Percentiles rank a stretch among this genome's conserved stretches.
Conservation (phyloP, 1,284 basidiomycete species). For the Ustilago vetiveriae region DNA sequence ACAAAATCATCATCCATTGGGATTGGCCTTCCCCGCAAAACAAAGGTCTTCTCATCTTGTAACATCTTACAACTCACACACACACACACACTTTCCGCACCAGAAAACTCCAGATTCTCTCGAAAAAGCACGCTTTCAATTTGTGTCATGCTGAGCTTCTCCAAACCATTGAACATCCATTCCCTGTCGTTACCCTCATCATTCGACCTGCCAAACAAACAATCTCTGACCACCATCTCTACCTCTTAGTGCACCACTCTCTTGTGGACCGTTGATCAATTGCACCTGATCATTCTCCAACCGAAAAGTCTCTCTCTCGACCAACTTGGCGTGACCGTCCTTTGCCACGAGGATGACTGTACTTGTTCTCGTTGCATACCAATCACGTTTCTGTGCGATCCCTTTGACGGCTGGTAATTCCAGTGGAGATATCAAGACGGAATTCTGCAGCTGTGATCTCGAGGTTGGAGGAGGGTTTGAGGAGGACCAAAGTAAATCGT, state of each 20-base stretch:
- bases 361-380: constrained; percentile 48
- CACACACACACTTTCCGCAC: no score
- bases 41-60: constrained; percentile 19
- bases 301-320: constrained; percentile 44
- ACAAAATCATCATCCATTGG: constrained; percentile 14
- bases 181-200: no score
- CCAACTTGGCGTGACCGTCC: constrained; percentile 16
- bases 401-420: neutral
- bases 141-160: neutral
- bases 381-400: constrained; percentile 4
- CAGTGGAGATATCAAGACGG: constrained; percentile 43
- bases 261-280: constrained; percentile 20
- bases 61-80: constrained; percentile 31
- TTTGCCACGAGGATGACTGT: constrained; percentile 40
- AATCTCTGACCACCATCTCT: constrained; percentile 12
- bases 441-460: constrained; percentile 25
- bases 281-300: neutral
- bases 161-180: no score
- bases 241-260: constrained; percentile 2
- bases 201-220: constrained; percentile 15
- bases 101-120: constrained; percentile 20
- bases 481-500: constrained; percentile 32
- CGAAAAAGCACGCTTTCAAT: neutral
- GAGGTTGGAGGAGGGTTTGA: constrained; percentile 13
- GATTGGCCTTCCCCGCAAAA: neutral